Evolutionary conservation across 768 basidiomycete species (phyloP).

Genomic region (Multifurca ochricompacta): DNA sequence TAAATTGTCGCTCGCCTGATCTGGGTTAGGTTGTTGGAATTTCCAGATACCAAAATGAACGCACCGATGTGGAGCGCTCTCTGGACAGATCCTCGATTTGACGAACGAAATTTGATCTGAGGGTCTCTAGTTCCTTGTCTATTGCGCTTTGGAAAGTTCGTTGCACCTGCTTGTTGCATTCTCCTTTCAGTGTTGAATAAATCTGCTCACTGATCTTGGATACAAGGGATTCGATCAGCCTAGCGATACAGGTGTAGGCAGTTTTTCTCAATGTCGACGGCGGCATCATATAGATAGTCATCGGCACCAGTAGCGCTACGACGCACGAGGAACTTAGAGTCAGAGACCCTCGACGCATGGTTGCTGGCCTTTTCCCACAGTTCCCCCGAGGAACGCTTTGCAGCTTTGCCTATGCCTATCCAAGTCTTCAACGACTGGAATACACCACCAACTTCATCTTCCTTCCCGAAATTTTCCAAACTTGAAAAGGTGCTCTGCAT

Average conservation of each 20-base stretch:
- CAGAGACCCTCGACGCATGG: not conserved
- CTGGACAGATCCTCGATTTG: constrained; percentile 1
- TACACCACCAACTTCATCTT: not conserved
- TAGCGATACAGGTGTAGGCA: constrained; percentile 4
- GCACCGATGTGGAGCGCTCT: constrained; percentile 7
- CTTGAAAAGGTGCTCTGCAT: not conserved
- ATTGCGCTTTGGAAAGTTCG: not conserved
- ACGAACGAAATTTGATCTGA: constrained; percentile 3
- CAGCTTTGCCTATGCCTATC: not conserved
- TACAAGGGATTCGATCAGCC: not conserved
- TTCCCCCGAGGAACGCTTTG: not conserved
- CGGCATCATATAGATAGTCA: not conserved
- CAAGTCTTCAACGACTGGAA: not conserved
- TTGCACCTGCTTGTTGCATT: constrained; percentile 1
- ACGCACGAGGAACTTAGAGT: constrained; percentile 11
- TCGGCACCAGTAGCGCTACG: not conserved
- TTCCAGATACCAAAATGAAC: not conserved
- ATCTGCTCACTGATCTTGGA: not conserved
- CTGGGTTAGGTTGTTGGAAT: not conserved
- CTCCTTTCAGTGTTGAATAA: constrained; percentile 4
- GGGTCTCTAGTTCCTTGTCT: not conserved
- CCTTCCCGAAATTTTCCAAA: not conserved
- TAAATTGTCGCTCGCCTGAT: not conserved
- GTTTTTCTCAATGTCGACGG: not conserved
- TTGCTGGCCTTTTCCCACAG: constrained; percentile 1